Evolutionary conservation across 2,329 filamentous ascomycete genomes (phyloP).

Genomic region (Trichoderma harzianum): DNA sequence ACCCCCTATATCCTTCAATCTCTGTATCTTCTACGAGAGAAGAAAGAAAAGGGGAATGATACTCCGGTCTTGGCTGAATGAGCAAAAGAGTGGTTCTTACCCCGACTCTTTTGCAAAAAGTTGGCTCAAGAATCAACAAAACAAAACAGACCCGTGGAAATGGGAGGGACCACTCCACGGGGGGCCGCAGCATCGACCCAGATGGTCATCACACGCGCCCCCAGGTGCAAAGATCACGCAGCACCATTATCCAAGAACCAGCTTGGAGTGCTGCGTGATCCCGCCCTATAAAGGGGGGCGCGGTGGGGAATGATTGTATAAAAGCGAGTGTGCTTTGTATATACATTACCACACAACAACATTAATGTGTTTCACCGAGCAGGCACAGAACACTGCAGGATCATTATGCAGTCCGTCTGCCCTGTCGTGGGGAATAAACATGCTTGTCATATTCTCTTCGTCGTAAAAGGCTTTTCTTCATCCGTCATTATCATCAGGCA

Average conservation of each 20-base stretch:
- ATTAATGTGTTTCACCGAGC: slow-evolving; percentile 27
- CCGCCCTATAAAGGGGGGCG: slow-evolving; percentile 29
- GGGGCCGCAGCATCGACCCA: slow-evolving; percentile 56
- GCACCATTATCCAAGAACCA: slow-evolving; percentile 39
- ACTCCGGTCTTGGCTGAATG: slow-evolving; percentile 24
- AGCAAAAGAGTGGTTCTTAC: neutral
- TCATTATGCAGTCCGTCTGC: slow-evolving; percentile 24
- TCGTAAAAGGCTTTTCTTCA: slow-evolving; percentile 22
- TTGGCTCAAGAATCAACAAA: slow-evolving; percentile 32
- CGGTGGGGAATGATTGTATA: slow-evolving; percentile 26
- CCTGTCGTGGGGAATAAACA: slow-evolving; percentile 35
- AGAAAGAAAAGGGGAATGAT: slow-evolving; percentile 7
- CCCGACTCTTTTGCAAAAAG: neutral
- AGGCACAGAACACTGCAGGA: slow-evolving; percentile 29
- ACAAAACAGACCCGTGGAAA: slow-evolving; percentile 31
- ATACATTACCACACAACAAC: slow-evolving; percentile 25
- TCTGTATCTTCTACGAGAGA: slow-evolving; percentile 18
- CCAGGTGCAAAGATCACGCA: slow-evolving; percentile 15
- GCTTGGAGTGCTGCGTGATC: slow-evolving; percentile 37
- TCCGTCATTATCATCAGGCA: neutral
- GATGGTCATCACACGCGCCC: slow-evolving; percentile 32
- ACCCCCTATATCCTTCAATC: slow-evolving; percentile 17
- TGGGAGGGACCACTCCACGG: slow-evolving; percentile 31
- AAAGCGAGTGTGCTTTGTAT: slow-evolving; percentile 27
- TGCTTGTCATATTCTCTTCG: slow-evolving; percentile 30